Conservation (phyloP, 2,329 filamentous ascomycete genomes). For the Alternaria brassicae region DNA sequence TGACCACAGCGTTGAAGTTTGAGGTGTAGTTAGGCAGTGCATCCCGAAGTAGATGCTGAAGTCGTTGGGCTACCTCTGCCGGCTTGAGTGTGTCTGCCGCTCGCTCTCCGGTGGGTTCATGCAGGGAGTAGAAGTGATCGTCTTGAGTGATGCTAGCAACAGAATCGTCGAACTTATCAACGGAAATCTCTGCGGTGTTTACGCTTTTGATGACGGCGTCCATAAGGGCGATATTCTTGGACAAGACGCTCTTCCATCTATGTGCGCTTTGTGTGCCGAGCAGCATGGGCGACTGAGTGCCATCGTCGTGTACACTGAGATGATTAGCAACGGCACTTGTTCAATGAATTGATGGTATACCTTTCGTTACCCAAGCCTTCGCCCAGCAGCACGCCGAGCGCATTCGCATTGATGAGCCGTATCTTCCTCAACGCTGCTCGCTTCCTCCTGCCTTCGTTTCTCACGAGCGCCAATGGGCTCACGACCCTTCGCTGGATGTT, state of each 20-base stretch:
- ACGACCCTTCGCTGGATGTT: conserved; percentile 76
- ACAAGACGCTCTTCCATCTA: conserved; percentile 76
- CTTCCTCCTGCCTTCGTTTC: conserved; percentile 77
- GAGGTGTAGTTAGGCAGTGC: conserved; percentile 72
- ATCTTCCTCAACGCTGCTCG: conserved; percentile 74
- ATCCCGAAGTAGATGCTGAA: conserved; percentile 72
- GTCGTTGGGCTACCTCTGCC: conserved; percentile 68
- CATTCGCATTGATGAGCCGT: conserved; percentile 81
- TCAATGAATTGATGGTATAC: conserved; percentile 15
- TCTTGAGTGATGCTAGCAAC: conserved; percentile 64
- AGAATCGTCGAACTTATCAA: conserved; percentile 63
- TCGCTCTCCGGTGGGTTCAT: conserved; percentile 48
- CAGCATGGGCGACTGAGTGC: conserved; percentile 52
- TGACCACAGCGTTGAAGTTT: conserved; percentile 63
- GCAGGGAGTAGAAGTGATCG: conserved; percentile 55
- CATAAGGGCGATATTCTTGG: conserved; percentile 83
- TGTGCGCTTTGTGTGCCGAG: conserved; percentile 56
- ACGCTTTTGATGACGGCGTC: conserved; percentile 81
- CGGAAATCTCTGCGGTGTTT: conserved; percentile 63
- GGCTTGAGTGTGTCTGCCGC: conserved; percentile 48
- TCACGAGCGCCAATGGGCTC: conserved; percentile 77
- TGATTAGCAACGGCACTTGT: conserved; percentile 13
- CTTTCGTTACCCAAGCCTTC: conserved; percentile 73
- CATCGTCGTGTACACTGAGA: conserved; percentile 68
- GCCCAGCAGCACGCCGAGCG: conserved; percentile 84